phyloP scores from a whole-genome alignment of 805 yeast species.

The Cyberlindnera galapagoensis region DNA sequence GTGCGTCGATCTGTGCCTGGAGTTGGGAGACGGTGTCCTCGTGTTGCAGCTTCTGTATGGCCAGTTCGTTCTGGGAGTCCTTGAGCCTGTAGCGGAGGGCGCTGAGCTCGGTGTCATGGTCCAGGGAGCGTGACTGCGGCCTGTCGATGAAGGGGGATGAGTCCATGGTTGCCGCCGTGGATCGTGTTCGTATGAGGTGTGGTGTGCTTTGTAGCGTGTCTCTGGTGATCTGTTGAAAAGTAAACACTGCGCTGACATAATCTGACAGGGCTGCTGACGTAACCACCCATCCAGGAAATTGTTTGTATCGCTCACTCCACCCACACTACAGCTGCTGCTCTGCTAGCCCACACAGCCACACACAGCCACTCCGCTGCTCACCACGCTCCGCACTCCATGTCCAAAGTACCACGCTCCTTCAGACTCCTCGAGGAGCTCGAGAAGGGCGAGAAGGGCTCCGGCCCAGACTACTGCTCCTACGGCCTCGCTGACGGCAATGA shows the following conservation, averaged over 20 bases:
- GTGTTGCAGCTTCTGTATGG: constrained; percentile 26
- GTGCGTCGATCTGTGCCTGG: constrained; percentile 20
- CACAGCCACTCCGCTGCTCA: no score
- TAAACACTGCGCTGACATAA: no score
- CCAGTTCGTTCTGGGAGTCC: constrained; percentile 33
- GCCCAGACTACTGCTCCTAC: constrained; percentile 94
- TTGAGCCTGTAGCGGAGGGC: constrained; percentile 31
- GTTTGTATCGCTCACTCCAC: no score
- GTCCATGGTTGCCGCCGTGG: constrained; percentile 13
- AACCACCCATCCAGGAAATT: no score
- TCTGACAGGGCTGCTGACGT: no score
- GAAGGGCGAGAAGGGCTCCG: constrained; percentile 95
- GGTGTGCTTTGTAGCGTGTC: no score
- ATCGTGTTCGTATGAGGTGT: no score
- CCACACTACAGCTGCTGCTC: no score
- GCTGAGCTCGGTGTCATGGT: constrained; percentile 17
- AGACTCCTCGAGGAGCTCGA: constrained; percentile 93
- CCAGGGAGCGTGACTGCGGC: constrained; percentile 14
- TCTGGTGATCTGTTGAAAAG: no score
- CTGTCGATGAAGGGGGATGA: constrained; percentile 32
- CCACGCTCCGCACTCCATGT: no score
- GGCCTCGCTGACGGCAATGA: constrained; percentile 90
- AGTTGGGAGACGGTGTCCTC: constrained; percentile 26
- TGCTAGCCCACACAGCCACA: no score
- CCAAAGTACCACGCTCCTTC: constrained; percentile 97